Conservation (phyloP, 2,329 filamentous ascomycete species). For the Diaporthe batatas region DNA sequence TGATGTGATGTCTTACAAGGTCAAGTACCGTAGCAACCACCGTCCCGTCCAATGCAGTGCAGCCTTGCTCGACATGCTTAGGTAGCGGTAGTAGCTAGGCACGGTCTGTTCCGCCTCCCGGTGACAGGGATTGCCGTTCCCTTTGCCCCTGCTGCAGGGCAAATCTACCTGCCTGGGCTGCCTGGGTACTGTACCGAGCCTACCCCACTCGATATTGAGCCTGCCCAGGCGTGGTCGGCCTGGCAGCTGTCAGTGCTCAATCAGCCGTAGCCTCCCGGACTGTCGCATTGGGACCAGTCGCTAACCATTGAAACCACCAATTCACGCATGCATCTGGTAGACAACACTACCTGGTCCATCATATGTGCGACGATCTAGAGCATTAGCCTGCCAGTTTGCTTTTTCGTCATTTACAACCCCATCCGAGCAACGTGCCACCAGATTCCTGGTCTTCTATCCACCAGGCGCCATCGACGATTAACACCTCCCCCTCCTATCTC, state of each 20-base stretch:
- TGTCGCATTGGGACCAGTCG: conserved; percentile 26
- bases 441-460: neutral
- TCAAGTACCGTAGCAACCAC: neutral
- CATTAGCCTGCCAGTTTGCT: conserved; percentile 24
- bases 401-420: conserved; percentile 18
- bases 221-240: conserved; percentile 10
- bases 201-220: conserved; percentile 21
- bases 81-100: too few species aligned
- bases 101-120: conserved; percentile 1
- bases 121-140: conserved; percentile 5
- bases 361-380: conserved; percentile 26
- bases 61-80: neutral
- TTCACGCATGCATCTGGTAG: conserved; percentile 1
- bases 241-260: conserved; percentile 30
- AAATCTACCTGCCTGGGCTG: neutral
- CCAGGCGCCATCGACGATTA: conserved; percentile 8
- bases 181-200: neutral
- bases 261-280: conserved; percentile 16
- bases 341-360: conserved; percentile 14
- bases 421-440: conserved; percentile 28
- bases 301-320: neutral
- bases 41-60: neutral
- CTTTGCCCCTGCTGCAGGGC: conserved; percentile 1
- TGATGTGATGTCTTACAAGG: neutral
- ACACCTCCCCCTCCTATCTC: neutral